These are phyloP conservation scores for Cryptosporidium sp. DNA, from an alignment of 169 alveolate species.

Conservation along the genomic window DNA sequence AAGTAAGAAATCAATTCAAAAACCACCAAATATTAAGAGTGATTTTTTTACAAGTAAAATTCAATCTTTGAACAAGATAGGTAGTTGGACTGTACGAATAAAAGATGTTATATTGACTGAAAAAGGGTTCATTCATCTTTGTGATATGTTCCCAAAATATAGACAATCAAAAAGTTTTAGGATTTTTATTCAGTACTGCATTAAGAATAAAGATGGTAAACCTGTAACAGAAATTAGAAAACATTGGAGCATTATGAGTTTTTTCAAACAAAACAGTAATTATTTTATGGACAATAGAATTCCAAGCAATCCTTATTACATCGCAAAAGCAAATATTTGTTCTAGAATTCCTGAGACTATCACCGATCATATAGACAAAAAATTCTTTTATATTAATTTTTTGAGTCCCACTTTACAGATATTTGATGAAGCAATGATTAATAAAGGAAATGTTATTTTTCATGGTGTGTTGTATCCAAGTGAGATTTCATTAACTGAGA, in stretches of 20 bases:
- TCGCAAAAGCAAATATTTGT: conserved; percentile 13
- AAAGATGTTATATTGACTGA: background rate
- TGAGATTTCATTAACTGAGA: background rate
- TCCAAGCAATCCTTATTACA: background rate
- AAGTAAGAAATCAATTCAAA: background rate
- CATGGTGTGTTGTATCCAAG: background rate
- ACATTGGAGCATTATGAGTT: conserved; percentile 26
- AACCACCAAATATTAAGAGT: background rate
- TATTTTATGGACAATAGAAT: too few species aligned
- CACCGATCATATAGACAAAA: background rate
- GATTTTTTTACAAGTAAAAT: background rate
- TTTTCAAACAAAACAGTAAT: background rate
- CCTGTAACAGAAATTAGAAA: conserved; percentile 17
- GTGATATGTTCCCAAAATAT: conserved; percentile 38
- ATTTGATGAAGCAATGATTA: background rate
- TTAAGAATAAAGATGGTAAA: background rate
- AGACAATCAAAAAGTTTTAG: background rate
- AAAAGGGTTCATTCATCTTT: conserved; percentile 21
- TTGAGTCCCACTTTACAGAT: background rate
- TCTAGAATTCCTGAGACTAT: conserved; percentile 63
- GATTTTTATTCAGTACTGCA: conserved; percentile 13
- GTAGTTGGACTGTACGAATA: conserved; percentile 20
- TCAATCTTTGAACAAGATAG: background rate
- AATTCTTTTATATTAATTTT: background rate
- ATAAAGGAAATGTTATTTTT: background rate